Evolutionary conservation across 2,329 filamentous ascomycete species (phyloP).

Genomic region (Nemania sp.): DNA sequence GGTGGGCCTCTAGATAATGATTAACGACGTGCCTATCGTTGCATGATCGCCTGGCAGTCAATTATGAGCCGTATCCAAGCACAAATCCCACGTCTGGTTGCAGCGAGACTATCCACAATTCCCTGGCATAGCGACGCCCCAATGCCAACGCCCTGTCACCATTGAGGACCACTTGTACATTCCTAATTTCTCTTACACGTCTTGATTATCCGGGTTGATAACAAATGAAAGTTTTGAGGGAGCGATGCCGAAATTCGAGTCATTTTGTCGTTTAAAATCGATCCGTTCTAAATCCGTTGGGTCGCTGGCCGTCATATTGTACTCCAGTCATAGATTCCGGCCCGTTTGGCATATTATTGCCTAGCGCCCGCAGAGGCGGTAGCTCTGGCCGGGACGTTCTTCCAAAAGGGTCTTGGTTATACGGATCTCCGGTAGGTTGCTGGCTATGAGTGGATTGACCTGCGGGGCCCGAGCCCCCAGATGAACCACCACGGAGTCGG

Average conservation of each 20-base stretch:
- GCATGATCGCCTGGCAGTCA: slow-evolving; percentile 19
- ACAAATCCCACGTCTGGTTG: slow-evolving; percentile 17
- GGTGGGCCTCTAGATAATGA: slow-evolving; percentile 1
- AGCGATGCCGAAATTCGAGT: slow-evolving; percentile 6
- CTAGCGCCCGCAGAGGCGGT: slow-evolving; percentile 59
- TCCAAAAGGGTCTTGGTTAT: slow-evolving; percentile 37
- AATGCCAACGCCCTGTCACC: slow-evolving; percentile 1
- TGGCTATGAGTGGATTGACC: slow-evolving; percentile 34
- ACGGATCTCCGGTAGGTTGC: slow-evolving; percentile 38
- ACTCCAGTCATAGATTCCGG: slow-evolving; percentile 69
- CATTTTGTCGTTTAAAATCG: slow-evolving; percentile 33
- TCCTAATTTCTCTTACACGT: slow-evolving; percentile 17
- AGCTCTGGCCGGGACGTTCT: slow-evolving; percentile 51
- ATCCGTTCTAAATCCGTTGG: slow-evolving; percentile 50
- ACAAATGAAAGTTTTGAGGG: slow-evolving; percentile 25
- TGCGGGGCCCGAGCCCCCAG: slow-evolving; percentile 28
- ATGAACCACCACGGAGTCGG: slow-evolving; percentile 46
- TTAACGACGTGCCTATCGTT: slow-evolving; percentile 14
- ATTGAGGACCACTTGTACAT: slow-evolving; percentile 24
- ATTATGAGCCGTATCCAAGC: slow-evolving; percentile 16
- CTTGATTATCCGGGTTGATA: slow-evolving; percentile 18
- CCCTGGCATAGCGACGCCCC: slow-evolving; percentile 3
- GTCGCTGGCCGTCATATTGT: slow-evolving; percentile 59
- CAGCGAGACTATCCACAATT: slow-evolving; percentile 4
- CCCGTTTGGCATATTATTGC: slow-evolving; percentile 45